Conservation (phyloP, 148 eudicot species). For the Rhododendron williamsianum region DNA sequence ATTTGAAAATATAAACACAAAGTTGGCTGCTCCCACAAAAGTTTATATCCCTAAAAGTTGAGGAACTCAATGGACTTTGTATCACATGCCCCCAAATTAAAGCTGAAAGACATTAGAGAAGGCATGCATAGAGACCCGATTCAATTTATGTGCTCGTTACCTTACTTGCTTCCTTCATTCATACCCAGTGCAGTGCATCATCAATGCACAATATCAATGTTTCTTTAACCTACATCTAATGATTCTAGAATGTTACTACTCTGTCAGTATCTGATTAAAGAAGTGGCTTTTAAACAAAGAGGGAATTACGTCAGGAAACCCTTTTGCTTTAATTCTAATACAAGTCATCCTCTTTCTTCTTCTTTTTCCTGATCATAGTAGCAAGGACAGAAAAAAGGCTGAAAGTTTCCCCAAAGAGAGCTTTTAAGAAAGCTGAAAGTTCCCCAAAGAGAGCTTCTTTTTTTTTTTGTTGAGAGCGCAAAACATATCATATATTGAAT, state of each 20-base stretch:
- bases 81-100: not conserved
- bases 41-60: too few relatives aligned
- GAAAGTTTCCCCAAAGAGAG: too few relatives aligned
- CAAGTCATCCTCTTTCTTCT: slow-evolving; percentile 14
- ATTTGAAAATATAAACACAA: not conserved
- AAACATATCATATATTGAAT: too few relatives aligned
- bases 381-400: not conserved
- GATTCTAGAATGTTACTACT: not conserved
- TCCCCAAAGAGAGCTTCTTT: too few relatives aligned
- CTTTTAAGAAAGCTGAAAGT: not conserved
- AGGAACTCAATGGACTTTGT: too few relatives aligned
- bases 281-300: slow-evolving; percentile 30
- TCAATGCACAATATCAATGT: not conserved
- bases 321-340: slow-evolving; percentile 29
- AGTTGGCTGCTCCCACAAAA: not conserved
- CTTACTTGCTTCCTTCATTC: not conserved
- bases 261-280: not conserved
- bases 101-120: not conserved
- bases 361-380: not conserved
- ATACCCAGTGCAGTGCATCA: not conserved
- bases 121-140: not conserved
- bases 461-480: too few relatives aligned
- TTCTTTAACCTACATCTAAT: not conserved
- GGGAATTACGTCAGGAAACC: not conserved
- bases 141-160: not conserved